These are phyloP conservation scores for Asclepias syriaca DNA, from an alignment of 257 asterid genomes.

Conservation along the genomic window DNA sequence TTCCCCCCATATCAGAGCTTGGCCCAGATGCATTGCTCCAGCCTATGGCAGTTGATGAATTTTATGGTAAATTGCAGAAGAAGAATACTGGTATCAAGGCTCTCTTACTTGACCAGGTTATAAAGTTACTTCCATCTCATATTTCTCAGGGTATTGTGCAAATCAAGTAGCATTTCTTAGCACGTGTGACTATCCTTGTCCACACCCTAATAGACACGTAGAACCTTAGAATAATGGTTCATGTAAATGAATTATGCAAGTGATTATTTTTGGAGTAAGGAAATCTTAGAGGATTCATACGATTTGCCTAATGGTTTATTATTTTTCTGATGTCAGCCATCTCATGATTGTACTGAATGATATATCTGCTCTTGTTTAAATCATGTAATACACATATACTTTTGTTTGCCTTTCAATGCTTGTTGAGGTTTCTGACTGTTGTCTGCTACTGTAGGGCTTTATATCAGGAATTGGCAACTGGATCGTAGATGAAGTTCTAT, in stretches of 20 bases:
- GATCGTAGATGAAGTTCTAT: conserved; percentile 98
- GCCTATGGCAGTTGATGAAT: conserved; percentile 64
- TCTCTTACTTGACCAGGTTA: conserved; percentile 96
- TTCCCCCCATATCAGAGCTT: conserved; percentile 91
- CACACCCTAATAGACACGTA: background rate
- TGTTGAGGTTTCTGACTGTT: background rate
- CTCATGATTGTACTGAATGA: background rate
- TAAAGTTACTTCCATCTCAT: background rate
- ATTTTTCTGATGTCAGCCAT: background rate
- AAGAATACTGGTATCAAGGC: conserved; percentile 93
- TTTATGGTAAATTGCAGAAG: conserved; percentile 56
- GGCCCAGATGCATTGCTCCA: conserved; percentile 94
- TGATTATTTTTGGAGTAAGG: no score
- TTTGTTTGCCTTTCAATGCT: background rate
- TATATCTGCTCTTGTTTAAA: background rate
- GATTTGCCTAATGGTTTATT: background rate
- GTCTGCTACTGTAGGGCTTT: conserved; percentile 60
- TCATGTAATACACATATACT: background rate
- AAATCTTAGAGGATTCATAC: background rate
- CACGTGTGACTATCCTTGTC: background rate
- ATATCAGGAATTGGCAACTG: conserved; percentile 98
- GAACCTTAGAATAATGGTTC: background rate
- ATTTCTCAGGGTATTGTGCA: background rate
- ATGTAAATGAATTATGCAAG: background rate
- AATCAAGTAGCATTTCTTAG: conserved; percentile 2